Base-by-base conservation (phyloP, 2,329 filamentous ascomycete species). In the Colletotrichum horii region DNA sequence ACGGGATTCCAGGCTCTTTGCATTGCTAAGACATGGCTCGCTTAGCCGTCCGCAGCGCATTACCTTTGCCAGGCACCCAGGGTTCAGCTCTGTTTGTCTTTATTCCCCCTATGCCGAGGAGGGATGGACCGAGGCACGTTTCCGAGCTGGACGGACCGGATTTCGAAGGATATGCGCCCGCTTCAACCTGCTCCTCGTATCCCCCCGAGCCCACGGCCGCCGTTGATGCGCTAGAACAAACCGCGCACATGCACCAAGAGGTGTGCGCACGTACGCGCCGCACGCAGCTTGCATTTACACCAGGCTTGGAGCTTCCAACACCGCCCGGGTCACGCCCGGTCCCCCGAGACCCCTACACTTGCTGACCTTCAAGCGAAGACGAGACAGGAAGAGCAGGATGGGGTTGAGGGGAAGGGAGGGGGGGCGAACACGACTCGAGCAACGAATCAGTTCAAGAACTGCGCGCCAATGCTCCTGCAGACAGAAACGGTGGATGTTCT, bases 281-380 rank as follows among this genome's bases (percentile, higher is more conserved):
- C 58, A 62, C n/a, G 58, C 58, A 34, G 58, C 58, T 62, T 62
- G 58, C 26, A 61, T 28, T 34, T 61, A n/a, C 55, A 48, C 38
- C 38, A 9, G 38, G 38, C 38, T 48, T 16, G 55, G 19, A 66
- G 62, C 48, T 24, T 52, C 43, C 71, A 66, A 48, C 32, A 60
- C 43, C 43, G 43, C 14, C 14, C 24, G 60, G 30, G 60, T 43
- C 16, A 28, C 70, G 64, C 58, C 58, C 28, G 64, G 64, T 30
- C 64, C 22, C 22, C 34, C 16, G 43, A 24, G 70, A 69, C 65
- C 74, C 48, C 32, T 60, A 52, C 32, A 16, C 38, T 65, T 34
- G n/a, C 30, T 60, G 34, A 36, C 26, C 70, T 69, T 76, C 70
- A 69, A 74, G 74, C 70, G 43, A 75, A 68, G 64, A 58, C 62